Evolutionary conservation across 2,329 filamentous ascomycete species (phyloP).

Genomic region (Plenodomus lindquistii): DNA sequence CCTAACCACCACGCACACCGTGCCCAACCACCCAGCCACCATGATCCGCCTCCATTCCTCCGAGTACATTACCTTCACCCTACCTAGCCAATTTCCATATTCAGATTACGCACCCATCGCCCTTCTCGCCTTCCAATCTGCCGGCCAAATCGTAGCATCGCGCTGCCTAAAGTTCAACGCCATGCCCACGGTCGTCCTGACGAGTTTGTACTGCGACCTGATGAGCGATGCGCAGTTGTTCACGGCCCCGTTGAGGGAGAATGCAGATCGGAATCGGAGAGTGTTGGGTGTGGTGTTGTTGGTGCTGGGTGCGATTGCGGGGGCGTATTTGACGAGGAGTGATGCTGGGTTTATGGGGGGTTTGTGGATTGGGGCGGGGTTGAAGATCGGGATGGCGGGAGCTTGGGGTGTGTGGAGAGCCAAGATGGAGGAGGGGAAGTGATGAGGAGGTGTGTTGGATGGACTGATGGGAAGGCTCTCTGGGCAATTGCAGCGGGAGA

Average conservation of each 20-base stretch:
- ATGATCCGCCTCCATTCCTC: constrained; percentile 48
- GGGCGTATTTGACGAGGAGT: constrained; percentile 54
- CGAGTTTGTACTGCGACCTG: constrained; percentile 59
- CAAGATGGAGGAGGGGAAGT: neutral
- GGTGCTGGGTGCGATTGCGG: constrained; percentile 53
- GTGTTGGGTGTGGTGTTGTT: constrained; percentile 52
- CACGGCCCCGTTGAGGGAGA: constrained; percentile 39
- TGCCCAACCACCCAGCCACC: constrained; percentile 16
- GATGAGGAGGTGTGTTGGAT: neutral
- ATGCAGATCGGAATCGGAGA: constrained; percentile 57
- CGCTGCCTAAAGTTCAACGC: constrained; percentile 58
- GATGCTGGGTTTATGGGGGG: constrained; percentile 14
- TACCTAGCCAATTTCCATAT: constrained; percentile 23
- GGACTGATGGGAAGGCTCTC: no score
- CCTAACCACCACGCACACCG: constrained; percentile 50
- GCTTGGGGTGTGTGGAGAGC: constrained; percentile 8
- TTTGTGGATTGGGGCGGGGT: constrained; percentile 14
- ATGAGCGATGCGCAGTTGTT: constrained; percentile 56
- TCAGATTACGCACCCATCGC: constrained; percentile 48
- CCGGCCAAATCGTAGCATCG: constrained; percentile 58
- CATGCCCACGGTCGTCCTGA: constrained; percentile 59
- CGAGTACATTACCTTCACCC: constrained; percentile 36
- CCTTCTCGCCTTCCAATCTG: constrained; percentile 57
- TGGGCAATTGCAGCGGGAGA: no score
- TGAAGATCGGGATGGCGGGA: constrained; percentile 6